Evolutionary conservation across 2,329 filamentous ascomycete species (phyloP), one percentile per base, ranked within the genome.

Genomic region (Talaromyces sp.): DNA sequence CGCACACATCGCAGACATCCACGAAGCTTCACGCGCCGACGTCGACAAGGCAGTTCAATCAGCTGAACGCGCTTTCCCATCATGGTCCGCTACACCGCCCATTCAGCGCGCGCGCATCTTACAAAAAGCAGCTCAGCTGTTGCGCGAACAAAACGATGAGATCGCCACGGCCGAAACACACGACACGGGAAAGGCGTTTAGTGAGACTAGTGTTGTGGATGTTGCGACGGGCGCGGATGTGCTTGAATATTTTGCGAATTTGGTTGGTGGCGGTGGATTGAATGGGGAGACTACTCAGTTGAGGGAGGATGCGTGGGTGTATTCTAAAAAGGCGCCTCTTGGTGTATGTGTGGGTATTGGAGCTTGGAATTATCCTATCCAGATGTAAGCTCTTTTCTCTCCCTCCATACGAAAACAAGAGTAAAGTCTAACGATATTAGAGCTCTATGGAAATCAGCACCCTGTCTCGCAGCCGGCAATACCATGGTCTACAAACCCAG

Each of bases 401-500:
- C n/a, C 22, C 34, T 5, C 54, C 15, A 36, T n/a, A 22, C 10
- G n/a, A 47, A 31, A 11, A 11, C 6, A 10, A 11, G 7, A 22
- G n/a, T 10, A 11, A 10, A 40, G 27, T n/a, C 19, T n/a, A 36
- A 19, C 49, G 29, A 36, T 65, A 1, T 49, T 58, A 81, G 79
- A 70, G 92, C 92, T 8, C 83, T 96, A 1, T 96, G 92, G 92
- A 96, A 96, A 78, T 93, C 91, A 1, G 91, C 90, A 0, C 91
- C 92, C 0, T 95, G 92, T 71, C 84, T 96, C 15, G 91, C 92
- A 3, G 92, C 92, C 0, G 92, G 92, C 22, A 96, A 96, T 79
- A 91, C 89, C 74, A 93, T 96, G 90, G 86, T 96, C 53, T 96
- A 96, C 81, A 96, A 96, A 79, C 91, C 92, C 7, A 93, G 90